Conservation (phyloP, 2,329 filamentous ascomycete species). For the Pyrenochaeta sp. region DNA sequence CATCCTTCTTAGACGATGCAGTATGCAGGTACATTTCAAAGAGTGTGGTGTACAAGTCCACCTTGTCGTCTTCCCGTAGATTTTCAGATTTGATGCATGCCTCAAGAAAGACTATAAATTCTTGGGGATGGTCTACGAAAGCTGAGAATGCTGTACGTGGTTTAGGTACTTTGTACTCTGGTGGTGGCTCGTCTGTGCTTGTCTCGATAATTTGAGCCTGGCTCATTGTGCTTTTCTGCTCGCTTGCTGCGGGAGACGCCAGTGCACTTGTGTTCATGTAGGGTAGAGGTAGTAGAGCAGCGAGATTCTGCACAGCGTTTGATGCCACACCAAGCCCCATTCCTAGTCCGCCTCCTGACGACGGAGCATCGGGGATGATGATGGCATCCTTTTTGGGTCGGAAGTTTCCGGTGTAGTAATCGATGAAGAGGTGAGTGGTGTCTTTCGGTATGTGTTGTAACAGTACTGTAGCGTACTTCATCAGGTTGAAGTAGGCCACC, state of each 20-base stretch:
- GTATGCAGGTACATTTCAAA: slow-evolving; percentile 99
- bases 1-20: slow-evolving; percentile 76
- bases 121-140: slow-evolving; percentile 90
- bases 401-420: slow-evolving; percentile 92
- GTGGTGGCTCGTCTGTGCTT: slow-evolving; percentile 59
- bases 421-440: slow-evolving; percentile 87
- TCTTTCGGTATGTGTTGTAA: slow-evolving; percentile 85
- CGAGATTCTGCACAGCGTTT: slow-evolving; percentile 84
- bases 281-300: slow-evolving; percentile 81
- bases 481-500: slow-evolving; percentile 82
- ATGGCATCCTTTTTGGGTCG: slow-evolving; percentile 72
- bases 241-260: slow-evolving; percentile 62
- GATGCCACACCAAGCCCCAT: slow-evolving; percentile 62
- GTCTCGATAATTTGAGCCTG: slow-evolving; percentile 63
- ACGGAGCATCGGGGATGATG: slow-evolving; percentile 57
- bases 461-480: slow-evolving; percentile 93
- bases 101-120: slow-evolving; percentile 93
- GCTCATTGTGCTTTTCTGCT: slow-evolving; percentile 61
- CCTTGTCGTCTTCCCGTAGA: slow-evolving; percentile 76
- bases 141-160: slow-evolving; percentile 93
- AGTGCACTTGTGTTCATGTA: slow-evolving; percentile 76
- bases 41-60: slow-evolving; percentile 90
- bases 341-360: slow-evolving; percentile 53
- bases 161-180: slow-evolving; percentile 78
- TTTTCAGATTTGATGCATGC: slow-evolving; percentile 78